Percentiles rank a stretch among this genome's conserved stretches.
Evolutionary conservation across 148 eudicot genomes (phyloP).

Genomic region (Chenopodium formosanum): DNA sequence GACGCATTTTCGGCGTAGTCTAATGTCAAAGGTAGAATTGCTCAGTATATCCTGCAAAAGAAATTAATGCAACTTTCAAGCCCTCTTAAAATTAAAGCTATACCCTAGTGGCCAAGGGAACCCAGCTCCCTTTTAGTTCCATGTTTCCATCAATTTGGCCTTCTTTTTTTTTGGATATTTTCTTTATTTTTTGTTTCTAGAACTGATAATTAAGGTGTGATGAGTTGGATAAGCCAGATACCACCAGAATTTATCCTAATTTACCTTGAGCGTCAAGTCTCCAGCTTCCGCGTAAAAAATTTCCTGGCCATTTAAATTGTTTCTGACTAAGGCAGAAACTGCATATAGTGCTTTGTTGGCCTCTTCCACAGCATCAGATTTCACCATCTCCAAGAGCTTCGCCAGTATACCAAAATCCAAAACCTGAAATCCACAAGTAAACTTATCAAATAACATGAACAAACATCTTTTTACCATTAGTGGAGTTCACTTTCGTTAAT

Average conservation of each 20-base stretch:
- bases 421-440: constrained; percentile 40
- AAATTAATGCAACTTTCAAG: constrained; percentile 22
- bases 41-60: constrained; percentile 70
- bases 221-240: not conserved
- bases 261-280: constrained; percentile 83
- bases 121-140: not conserved
- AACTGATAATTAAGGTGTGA: not conserved
- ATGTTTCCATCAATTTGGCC: not conserved
- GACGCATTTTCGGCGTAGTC: constrained; percentile 65
- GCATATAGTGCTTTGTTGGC: constrained; percentile 86
- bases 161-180: no score
- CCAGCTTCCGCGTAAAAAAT: constrained; percentile 72
- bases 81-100: not conserved
- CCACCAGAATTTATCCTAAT: not conserved
- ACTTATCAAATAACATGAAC: not conserved
- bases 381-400: constrained; percentile 69
- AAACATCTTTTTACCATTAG: not conserved
- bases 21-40: constrained; percentile 63
- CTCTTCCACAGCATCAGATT: constrained; percentile 62
- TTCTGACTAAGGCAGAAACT: constrained; percentile 83
- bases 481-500: not conserved
- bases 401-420: constrained; percentile 56
- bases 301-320: constrained; percentile 60
- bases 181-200: not conserved
- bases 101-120: not conserved